Percentiles rank a stretch among this genome's conserved stretches.
These are phyloP conservation scores for Boletus rubropictus DNA, from an alignment of 768 basidiomycete species.

Conservation along the genomic window DNA sequence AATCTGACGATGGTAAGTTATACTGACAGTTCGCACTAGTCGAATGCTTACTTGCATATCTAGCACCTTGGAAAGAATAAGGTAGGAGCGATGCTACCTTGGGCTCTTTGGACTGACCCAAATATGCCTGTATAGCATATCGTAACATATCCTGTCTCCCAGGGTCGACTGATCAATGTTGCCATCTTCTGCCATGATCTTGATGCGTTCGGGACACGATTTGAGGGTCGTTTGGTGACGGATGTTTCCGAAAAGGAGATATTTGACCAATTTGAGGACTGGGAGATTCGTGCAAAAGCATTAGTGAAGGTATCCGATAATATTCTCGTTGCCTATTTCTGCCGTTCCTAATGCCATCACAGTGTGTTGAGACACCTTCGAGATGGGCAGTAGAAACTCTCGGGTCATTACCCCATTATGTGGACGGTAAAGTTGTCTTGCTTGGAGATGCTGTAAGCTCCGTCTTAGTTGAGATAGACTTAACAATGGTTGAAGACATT, in stretches of 20 bases:
- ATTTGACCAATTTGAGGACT: constrained; percentile 25
- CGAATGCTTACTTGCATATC: background rate
- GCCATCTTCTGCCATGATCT: constrained; percentile 28
- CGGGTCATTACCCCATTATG: constrained; percentile 36
- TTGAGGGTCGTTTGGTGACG: constrained; percentile 27
- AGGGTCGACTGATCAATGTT: constrained; percentile 34
- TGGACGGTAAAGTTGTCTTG: constrained; percentile 37
- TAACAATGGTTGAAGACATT: background rate
- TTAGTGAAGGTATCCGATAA: constrained; percentile 9
- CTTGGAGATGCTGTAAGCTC: constrained; percentile 45
- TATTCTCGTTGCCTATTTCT: too few relatives aligned
- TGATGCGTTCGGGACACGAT: constrained; percentile 27
- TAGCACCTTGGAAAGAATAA: constrained; percentile 25
- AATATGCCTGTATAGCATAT: constrained; percentile 29
- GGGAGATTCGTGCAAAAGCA: constrained; percentile 8
- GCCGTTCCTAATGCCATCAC: background rate
- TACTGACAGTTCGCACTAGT: background rate
- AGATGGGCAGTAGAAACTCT: constrained; percentile 43
- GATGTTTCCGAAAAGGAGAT: constrained; percentile 32
- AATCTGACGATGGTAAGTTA: constrained; percentile 21
- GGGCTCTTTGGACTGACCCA: background rate
- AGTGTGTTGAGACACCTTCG: constrained; percentile 34
- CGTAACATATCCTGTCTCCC: constrained; percentile 36
- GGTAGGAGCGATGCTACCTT: background rate
- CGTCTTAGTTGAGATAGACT: background rate